phyloP scores from a whole-genome alignment of 108 stramenopile genomes.

The Conticribra weissflogii region DNA sequence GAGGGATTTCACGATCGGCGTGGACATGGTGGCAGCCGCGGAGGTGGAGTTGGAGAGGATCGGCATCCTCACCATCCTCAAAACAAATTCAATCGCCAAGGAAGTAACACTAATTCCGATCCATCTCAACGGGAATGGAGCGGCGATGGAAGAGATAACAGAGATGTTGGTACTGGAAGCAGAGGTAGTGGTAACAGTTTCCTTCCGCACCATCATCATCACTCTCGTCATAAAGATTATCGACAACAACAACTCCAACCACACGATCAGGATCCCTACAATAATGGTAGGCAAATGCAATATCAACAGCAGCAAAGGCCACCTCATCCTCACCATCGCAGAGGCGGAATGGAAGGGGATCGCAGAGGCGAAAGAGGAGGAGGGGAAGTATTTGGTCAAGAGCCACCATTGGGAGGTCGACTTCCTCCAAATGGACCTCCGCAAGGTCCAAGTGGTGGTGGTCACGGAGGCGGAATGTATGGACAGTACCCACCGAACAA shows the following conservation, averaged over 20 bases:
- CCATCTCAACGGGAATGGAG: not conserved
- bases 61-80: not conserved
- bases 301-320: constrained; percentile 10
- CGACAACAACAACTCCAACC: constrained; percentile 2
- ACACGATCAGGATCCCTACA: constrained; percentile 5
- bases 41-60: not conserved
- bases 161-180: not conserved
- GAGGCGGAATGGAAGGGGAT: constrained; percentile 22
- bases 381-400: constrained; percentile 6
- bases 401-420: not conserved
- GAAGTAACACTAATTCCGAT: not conserved
- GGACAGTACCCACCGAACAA: not conserved
- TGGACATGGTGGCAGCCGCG: not conserved
- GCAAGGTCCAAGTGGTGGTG: not conserved
- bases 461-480: constrained; percentile 17
- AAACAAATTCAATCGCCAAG: not conserved
- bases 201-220: constrained; percentile 28
- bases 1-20: not conserved
- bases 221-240: constrained; percentile 12
- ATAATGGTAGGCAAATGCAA: constrained; percentile 11
- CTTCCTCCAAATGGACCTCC: constrained; percentile 19
- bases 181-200: not conserved
- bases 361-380: not conserved
- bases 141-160: not conserved
- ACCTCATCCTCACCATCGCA: constrained; percentile 14